Conservation (phyloP, 192 early-diverging fungal genomes). For the Kappamyces sp. region DNA sequence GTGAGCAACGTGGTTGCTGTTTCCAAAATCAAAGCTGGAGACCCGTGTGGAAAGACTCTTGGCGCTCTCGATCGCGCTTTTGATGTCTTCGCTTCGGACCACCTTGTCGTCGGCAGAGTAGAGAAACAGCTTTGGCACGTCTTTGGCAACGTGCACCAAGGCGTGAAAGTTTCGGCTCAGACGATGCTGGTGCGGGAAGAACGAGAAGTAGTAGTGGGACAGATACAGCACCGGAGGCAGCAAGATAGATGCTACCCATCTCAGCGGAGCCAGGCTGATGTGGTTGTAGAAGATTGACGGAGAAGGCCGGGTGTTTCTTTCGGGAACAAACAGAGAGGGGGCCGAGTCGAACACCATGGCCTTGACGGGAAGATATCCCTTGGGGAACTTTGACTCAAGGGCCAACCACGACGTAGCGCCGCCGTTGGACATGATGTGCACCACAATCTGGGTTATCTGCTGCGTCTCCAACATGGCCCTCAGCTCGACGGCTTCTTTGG, state of each 20-base stretch:
- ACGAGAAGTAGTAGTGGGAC: neutral
- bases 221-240: no score
- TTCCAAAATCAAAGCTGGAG: constrained; percentile 14
- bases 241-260: no score
- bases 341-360: constrained; percentile 13
- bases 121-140: constrained; percentile 15
- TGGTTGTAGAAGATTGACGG: no score
- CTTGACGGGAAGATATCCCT: neutral
- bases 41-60: neutral
- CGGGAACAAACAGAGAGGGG: constrained; percentile 4
- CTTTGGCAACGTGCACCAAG: neutral
- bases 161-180: constrained; percentile 1
- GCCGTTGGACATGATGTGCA: constrained; percentile 18
- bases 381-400: no score
- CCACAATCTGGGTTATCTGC: neutral
- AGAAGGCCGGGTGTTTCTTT: neutral
- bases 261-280: no score
- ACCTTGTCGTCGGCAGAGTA: constrained; percentile 11
- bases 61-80: constrained; percentile 1
- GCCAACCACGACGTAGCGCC: constrained; percentile 2
- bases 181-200: neutral
- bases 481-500: neutral
- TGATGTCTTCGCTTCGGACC: neutral
- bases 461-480: neutral
- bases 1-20: constrained; percentile 13